Conservation (phyloP, 208 protist genomes). For the Leishmania mexicana region DNA sequence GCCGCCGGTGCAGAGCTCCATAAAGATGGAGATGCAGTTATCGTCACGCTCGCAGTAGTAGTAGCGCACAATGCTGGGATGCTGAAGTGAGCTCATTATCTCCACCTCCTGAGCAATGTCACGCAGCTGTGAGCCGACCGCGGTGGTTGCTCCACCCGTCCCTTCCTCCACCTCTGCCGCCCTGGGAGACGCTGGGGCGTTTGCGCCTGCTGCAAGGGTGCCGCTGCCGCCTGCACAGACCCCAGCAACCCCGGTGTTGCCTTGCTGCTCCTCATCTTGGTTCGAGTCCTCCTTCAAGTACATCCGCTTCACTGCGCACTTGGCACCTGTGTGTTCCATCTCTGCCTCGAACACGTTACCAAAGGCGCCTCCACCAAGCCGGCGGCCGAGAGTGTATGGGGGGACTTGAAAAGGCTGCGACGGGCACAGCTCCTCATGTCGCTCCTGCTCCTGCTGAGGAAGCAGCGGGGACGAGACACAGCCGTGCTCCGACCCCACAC, state of each 20-base stretch:
- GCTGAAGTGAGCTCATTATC: conserved; percentile 79
- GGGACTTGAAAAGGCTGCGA: conserved; percentile 51
- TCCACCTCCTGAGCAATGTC: conserved; percentile 84
- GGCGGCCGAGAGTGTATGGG: conserved; percentile 71
- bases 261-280: conserved; percentile 29
- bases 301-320: conserved; percentile 87
- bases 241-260: conserved; percentile 4
- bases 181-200: neutral
- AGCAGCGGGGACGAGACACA: conserved; percentile 21
- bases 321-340: conserved; percentile 59
- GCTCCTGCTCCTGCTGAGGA: conserved; percentile 17
- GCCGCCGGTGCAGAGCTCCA: conserved; percentile 88
- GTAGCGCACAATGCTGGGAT: conserved; percentile 88
- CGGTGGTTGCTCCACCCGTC: conserved; percentile 15
- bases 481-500: conserved; percentile 48
- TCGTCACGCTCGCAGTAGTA: conserved; percentile 79
- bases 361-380: conserved; percentile 77
- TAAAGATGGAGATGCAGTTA: conserved; percentile 90
- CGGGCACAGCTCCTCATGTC: conserved; percentile 13
- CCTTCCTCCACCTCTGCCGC: conserved; percentile 5
- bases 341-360: conserved; percentile 88
- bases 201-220: neutral
- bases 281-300: conserved; percentile 62
- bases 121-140: conserved; percentile 50
- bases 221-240: neutral